Conservation (phyloP, 1,284 basidiomycete genomes). For the Porodaedalea pini region DNA sequence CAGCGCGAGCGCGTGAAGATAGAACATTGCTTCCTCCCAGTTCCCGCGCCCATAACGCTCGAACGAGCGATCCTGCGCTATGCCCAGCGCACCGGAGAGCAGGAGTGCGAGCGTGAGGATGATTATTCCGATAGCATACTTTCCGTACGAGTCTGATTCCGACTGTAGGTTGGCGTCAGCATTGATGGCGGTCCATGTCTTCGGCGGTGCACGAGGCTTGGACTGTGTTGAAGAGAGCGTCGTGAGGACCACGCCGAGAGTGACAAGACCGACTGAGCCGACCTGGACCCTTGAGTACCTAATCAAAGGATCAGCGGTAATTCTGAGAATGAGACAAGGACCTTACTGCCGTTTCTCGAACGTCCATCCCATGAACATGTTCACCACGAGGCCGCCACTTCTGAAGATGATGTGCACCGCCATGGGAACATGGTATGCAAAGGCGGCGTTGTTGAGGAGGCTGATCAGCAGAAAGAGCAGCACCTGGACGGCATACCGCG, state of each 20-base stretch:
- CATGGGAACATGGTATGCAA: slow-evolving; percentile 85
- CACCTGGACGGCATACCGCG: slow-evolving; percentile 79
- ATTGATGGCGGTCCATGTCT: slow-evolving; percentile 13
- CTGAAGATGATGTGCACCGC: slow-evolving; percentile 93
- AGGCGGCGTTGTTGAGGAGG: slow-evolving; percentile 88
- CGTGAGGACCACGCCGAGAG: slow-evolving; percentile 77
- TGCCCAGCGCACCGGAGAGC: slow-evolving; percentile 78
- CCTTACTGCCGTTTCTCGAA: slow-evolving; percentile 52
- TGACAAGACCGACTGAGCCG: slow-evolving; percentile 75
- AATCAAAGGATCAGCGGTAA: not conserved
- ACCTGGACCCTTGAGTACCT: slow-evolving; percentile 73
- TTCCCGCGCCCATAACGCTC: slow-evolving; percentile 50
- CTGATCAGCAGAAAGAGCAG: slow-evolving; percentile 78
- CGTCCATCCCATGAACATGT: slow-evolving; percentile 71
- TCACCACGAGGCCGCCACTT: slow-evolving; percentile 83
- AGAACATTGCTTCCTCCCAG: slow-evolving; percentile 94
- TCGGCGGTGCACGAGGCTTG: slow-evolving; percentile 26
- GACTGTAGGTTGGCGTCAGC: not conserved
- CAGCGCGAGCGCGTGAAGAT: slow-evolving; percentile 71
- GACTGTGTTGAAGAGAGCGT: slow-evolving; percentile 69
- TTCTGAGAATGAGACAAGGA: slow-evolving; percentile 22
- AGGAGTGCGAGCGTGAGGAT: slow-evolving; percentile 78
- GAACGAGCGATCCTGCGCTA: slow-evolving; percentile 85
- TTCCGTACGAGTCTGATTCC: slow-evolving; percentile 20
- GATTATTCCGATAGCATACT: slow-evolving; percentile 44